phyloP scores from a whole-genome alignment of 75 land plant species.

The Sequoia sempervirens region DNA sequence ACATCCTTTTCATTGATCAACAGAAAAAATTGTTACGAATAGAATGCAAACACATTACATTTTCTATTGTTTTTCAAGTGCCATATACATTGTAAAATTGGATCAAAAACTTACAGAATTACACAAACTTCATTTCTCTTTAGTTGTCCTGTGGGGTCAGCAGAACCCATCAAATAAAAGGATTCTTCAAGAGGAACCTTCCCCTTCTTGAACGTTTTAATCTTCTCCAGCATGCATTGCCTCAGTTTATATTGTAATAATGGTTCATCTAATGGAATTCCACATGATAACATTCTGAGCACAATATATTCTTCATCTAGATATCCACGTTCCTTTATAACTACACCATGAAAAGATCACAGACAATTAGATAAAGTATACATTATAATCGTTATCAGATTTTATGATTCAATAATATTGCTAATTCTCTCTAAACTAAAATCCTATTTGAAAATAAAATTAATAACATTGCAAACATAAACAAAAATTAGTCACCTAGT shows the following conservation, averaged over 20 bases:
- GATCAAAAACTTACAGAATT: constrained; percentile 54
- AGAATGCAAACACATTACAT: not conserved
- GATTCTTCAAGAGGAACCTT: constrained; percentile 51
- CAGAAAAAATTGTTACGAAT: not conserved
- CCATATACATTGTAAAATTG: constrained; percentile 3
- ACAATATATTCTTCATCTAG: constrained; percentile 31
- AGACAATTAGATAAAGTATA: not conserved
- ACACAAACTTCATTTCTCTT: constrained; percentile 69
- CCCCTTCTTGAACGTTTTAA: constrained; percentile 39
- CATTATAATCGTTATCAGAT: not conserved
- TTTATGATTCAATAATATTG: too few relatives aligned
- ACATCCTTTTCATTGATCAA: not conserved
- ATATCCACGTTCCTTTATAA: constrained; percentile 18
- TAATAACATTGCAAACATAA: not conserved
- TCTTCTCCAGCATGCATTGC: constrained; percentile 22
- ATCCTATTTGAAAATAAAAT: too few relatives aligned
- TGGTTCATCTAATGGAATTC: constrained; percentile 76
- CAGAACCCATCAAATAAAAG: constrained; percentile 86
- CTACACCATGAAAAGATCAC: constrained; percentile 17
- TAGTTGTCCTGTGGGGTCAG: constrained; percentile 69
- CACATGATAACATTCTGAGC: constrained; percentile 58
- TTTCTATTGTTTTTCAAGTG: not conserved
- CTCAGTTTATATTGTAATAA: constrained; percentile 44
- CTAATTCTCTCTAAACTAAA: not conserved
- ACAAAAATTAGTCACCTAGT: not conserved